Evolutionary conservation across 2,329 filamentous ascomycete genomes (phyloP).

Genomic region (Scorias spongiosa): DNA sequence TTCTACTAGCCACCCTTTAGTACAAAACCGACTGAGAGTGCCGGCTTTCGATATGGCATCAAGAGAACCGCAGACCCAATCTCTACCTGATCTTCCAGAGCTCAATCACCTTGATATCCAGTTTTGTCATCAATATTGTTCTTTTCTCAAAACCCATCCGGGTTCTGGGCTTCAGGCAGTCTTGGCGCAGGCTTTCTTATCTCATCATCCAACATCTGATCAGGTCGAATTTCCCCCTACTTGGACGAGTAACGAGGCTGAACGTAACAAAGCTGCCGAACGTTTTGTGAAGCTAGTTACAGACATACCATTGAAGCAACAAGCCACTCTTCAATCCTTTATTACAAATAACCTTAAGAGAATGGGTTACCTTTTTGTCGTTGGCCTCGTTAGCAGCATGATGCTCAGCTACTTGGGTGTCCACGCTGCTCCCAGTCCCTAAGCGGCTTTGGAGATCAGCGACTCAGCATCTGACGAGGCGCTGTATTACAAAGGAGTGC

Average conservation of each 20-base stretch:
- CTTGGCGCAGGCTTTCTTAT: not conserved
- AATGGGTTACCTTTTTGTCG: not conserved
- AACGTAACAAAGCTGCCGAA: not conserved
- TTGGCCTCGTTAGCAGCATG: not conserved
- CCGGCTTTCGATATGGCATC: too few relatives aligned
- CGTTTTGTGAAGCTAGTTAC: not conserved
- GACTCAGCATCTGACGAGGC: not conserved
- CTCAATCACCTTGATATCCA: too few relatives aligned
- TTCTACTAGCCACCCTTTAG: too few relatives aligned
- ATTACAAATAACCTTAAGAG: not conserved
- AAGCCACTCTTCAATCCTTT: not conserved
- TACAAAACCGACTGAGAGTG: too few relatives aligned
- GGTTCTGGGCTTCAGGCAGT: not conserved
- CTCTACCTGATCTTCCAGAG: too few relatives aligned
- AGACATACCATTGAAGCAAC: not conserved
- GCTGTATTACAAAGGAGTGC: not conserved
- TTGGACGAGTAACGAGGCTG: not conserved
- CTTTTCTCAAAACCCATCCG: not conserved
- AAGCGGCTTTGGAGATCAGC: not conserved
- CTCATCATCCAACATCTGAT: not conserved
- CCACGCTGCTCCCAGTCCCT: not conserved
- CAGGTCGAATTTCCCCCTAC: not conserved
- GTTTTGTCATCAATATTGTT: not conserved
- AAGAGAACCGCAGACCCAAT: too few relatives aligned
- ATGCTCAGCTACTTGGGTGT: not conserved